Evolutionary conservation across 441 rosid species (phyloP).

Genomic region (Pelargonium fulgidum): DNA sequence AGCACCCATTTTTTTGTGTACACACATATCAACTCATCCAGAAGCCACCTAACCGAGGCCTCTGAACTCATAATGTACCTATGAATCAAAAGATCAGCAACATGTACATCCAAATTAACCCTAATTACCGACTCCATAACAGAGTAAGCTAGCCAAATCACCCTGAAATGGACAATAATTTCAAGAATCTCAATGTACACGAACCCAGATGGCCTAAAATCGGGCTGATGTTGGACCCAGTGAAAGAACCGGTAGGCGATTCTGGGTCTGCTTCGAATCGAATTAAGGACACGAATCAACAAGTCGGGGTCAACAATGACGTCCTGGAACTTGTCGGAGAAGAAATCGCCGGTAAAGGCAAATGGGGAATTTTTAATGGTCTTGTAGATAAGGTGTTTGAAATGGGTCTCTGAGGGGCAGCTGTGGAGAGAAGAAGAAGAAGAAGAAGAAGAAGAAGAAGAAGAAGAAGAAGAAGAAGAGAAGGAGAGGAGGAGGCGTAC

Average conservation of each 20-base stretch:
- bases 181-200: slow-evolving; percentile 46
- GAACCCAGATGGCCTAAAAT: slow-evolving; percentile 35
- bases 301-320: slow-evolving; percentile 45
- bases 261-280: slow-evolving; percentile 44
- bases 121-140: slow-evolving; percentile 44
- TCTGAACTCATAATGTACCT: slow-evolving; percentile 20
- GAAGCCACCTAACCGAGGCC: slow-evolving; percentile 12
- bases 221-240: slow-evolving; percentile 50
- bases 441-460: slow-evolving; percentile 5
- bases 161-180: slow-evolving; percentile 37
- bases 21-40: slow-evolving; percentile 34
- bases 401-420: slow-evolving; percentile 25
- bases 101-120: slow-evolving; percentile 40
- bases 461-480: slow-evolving; percentile 18
- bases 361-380: slow-evolving; percentile 27
- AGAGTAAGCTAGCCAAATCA: slow-evolving; percentile 41
- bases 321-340: slow-evolving; percentile 32
- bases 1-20: slow-evolving; percentile 44
- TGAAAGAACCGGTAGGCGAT: slow-evolving; percentile 47
- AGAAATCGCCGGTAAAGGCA: slow-evolving; percentile 22
- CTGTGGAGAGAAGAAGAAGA: neutral
- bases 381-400: slow-evolving; percentile 39
- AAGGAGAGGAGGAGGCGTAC: slow-evolving; percentile 28
- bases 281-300: slow-evolving; percentile 41
- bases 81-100: slow-evolving; percentile 42